phyloP scores from a whole-genome alignment of 2,329 filamentous ascomycete genomes.

The Diaporthe ilicicola region DNA sequence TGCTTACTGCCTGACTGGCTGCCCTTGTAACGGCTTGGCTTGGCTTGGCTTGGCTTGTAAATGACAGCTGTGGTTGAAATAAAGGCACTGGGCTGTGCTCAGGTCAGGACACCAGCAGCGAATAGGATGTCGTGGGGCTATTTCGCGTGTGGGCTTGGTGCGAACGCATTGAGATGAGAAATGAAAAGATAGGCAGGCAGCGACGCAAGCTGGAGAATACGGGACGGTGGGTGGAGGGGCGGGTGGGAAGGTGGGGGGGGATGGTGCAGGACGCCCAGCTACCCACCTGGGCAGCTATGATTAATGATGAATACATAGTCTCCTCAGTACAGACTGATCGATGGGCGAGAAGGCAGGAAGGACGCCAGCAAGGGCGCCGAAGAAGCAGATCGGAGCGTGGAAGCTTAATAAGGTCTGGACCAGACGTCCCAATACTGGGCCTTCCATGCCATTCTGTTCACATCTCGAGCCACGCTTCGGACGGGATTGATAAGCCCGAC shows the following conservation, averaged over 20 bases:
- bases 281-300: neutral
- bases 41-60: too few species aligned
- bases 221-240: neutral
- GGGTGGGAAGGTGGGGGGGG: neutral
- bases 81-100: neutral
- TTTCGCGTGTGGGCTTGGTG: neutral
- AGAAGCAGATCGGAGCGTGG: neutral
- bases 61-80: neutral
- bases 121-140: neutral
- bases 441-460: neutral
- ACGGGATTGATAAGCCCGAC: slow-evolving; percentile 17
- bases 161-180: slow-evolving; percentile 14
- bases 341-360: neutral
- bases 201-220: neutral
- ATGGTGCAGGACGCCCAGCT: too few species aligned
- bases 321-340: too few species aligned
- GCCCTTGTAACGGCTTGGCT: too few species aligned
- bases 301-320: neutral
- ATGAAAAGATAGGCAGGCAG: neutral
- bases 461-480: neutral
- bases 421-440: neutral
- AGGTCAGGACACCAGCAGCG: neutral
- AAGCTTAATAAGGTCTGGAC: neutral
- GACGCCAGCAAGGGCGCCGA: neutral
- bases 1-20: too few species aligned